Evolutionary conservation across 805 yeast species (phyloP).

Genomic region (Limtongia smithiae): DNA sequence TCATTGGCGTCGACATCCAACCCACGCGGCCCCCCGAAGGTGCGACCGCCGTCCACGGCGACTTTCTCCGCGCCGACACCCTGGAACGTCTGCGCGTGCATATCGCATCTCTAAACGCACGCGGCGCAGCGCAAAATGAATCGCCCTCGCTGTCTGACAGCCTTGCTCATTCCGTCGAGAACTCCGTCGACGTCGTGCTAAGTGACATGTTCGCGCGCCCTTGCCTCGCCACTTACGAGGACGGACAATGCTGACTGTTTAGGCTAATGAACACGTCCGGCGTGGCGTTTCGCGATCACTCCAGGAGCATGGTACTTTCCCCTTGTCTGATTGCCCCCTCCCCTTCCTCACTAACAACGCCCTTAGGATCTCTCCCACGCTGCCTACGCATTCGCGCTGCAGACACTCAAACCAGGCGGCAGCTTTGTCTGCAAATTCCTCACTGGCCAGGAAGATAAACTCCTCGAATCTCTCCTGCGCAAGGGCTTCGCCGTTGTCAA

Average conservation of each 20-base stretch:
- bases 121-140: too few relatives aligned
- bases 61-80: conserved; percentile 66
- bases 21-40: conserved; percentile 79
- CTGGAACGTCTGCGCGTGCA: conserved; percentile 55
- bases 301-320: conserved; percentile 61
- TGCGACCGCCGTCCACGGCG: conserved; percentile 78
- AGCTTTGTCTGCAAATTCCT: conserved; percentile 76
- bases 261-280: conserved; percentile 97
- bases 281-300: conserved; percentile 72
- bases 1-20: conserved; percentile 79
- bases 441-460: conserved; percentile 73
- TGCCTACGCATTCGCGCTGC: conserved; percentile 71
- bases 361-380: conserved; percentile 80
- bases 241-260: conserved; percentile 61
- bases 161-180: conserved; percentile 4
- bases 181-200: conserved; percentile 60
- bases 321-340: too few relatives aligned
- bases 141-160: neutral
- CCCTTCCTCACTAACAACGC: neutral
- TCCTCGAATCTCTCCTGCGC: conserved; percentile 57
- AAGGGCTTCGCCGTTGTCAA: conserved; percentile 59
- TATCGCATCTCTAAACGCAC: too few relatives aligned
- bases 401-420: conserved; percentile 68
- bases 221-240: conserved; percentile 45
- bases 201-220: conserved; percentile 78